phyloP scores from a whole-genome alignment of 192 early-diverging fungal genomes.

The Podila epicladia region DNA sequence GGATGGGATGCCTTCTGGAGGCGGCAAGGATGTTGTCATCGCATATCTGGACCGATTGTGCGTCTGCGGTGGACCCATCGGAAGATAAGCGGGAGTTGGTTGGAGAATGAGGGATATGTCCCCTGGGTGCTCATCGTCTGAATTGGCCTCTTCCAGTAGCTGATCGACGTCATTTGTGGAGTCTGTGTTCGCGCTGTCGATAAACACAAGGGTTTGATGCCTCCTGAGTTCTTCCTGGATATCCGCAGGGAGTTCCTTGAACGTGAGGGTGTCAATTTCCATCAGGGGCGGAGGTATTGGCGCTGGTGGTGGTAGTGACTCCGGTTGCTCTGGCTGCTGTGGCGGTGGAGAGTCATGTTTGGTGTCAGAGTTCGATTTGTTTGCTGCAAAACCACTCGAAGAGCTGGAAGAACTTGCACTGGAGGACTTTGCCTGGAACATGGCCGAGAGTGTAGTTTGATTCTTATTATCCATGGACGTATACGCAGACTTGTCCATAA shows the following conservation, averaged over 20 bases:
- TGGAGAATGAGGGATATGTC: not conserved
- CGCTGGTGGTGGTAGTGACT: no score
- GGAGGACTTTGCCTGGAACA: slow-evolving; percentile 29
- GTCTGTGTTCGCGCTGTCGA: not conserved
- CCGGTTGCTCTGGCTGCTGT: not conserved
- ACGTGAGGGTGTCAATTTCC: slow-evolving; percentile 44
- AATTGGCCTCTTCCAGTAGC: not conserved
- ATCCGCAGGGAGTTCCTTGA: slow-evolving; percentile 46
- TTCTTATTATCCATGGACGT: slow-evolving; percentile 16
- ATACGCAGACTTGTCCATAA: slow-evolving; percentile 16
- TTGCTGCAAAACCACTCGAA: not conserved
- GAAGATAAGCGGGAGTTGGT: not conserved
- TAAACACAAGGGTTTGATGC: slow-evolving; percentile 22
- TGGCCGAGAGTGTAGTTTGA: slow-evolving; percentile 31
- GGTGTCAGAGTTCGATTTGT: not conserved
- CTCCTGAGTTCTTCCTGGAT: slow-evolving; percentile 49
- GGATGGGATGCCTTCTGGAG: not conserved
- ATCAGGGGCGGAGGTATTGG: not conserved
- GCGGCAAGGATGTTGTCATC: no score
- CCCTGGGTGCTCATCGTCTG: not conserved
- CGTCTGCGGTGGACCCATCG: no score
- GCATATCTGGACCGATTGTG: no score
- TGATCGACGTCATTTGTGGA: not conserved
- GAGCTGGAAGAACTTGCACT: not conserved
- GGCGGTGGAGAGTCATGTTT: no score